phyloP scores from a whole-genome alignment of 1,284 basidiomycete genomes.

The Ganoderma meredithae region DNA sequence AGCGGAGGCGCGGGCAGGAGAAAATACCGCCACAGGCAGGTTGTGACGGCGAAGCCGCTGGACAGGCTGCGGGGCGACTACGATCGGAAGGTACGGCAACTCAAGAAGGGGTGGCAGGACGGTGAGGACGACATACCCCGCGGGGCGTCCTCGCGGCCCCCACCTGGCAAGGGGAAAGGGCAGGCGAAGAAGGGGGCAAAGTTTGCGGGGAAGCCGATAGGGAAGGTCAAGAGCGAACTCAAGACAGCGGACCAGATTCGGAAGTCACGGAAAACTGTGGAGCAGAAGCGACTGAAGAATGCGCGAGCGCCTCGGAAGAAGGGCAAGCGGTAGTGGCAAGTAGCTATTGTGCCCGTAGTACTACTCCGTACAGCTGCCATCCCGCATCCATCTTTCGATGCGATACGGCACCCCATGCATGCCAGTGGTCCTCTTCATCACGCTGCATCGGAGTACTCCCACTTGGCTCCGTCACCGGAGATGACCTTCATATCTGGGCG shows the following conservation, averaged over 20 bases:
- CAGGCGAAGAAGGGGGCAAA: slow-evolving; percentile 45
- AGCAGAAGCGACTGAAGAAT: slow-evolving; percentile 77
- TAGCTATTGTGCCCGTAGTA: slow-evolving; percentile 38
- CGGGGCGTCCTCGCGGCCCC: slow-evolving; percentile 32
- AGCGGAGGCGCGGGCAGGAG: slow-evolving; percentile 48
- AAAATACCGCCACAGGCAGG: slow-evolving; percentile 74
- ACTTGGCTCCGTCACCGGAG: slow-evolving; percentile 71
- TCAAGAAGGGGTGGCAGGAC: slow-evolving; percentile 59
- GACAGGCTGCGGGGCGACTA: slow-evolving; percentile 74
- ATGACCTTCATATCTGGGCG: slow-evolving; percentile 53
- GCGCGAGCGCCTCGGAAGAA: slow-evolving; percentile 64
- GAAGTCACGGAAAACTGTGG: slow-evolving; percentile 68
- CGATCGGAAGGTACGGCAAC: slow-evolving; percentile 71
- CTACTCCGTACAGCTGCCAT: slow-evolving; percentile 1
- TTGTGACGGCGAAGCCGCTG: slow-evolving; percentile 69
- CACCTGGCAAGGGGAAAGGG: slow-evolving; percentile 40
- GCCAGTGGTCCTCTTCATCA: slow-evolving; percentile 16
- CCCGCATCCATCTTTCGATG: slow-evolving; percentile 4
- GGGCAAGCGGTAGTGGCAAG: slow-evolving; percentile 53
- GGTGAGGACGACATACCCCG: slow-evolving; percentile 31
- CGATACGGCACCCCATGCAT: neutral
- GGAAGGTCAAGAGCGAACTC: slow-evolving; percentile 78
- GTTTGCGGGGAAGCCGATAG: slow-evolving; percentile 64
- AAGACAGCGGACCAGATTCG: slow-evolving; percentile 88
- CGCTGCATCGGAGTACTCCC: slow-evolving; percentile 56